A percentile compares a stretch with the other conserved stretches of the same genome.
phyloP scores from a whole-genome alignment of 257 asterid species.

The Petunia axillaris region DNA sequence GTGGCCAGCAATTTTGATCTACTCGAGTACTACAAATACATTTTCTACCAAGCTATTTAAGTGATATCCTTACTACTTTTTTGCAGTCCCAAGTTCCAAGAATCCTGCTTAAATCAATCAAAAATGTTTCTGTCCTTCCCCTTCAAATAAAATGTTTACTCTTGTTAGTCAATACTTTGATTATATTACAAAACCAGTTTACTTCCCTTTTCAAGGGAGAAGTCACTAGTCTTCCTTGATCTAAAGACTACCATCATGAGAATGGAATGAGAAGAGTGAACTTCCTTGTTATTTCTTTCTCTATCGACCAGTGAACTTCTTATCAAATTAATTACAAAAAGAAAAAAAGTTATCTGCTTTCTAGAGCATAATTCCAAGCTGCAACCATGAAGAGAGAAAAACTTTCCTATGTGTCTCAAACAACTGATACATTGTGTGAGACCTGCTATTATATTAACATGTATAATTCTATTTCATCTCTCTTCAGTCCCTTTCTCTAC shows the following conservation, averaged over 20 bases:
- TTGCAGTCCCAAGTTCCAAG: slow-evolving; percentile 3
- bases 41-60: slow-evolving; percentile 15
- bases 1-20: not conserved
- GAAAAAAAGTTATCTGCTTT: not conserved
- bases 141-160: too few relatives aligned
- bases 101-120: not conserved
- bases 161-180: not conserved
- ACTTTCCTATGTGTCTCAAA: too few relatives aligned
- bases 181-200: too few relatives aligned
- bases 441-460: too few relatives aligned
- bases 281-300: not conserved
- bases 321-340: not conserved
- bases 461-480: too few relatives aligned
- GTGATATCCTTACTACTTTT: not conserved
- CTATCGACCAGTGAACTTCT: not conserved
- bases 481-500: too few relatives aligned
- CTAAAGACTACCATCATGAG: not conserved
- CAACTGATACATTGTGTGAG: too few relatives aligned
- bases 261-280: not conserved
- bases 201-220: too few relatives aligned
- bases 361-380: not conserved
- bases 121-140: not conserved
- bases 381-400: not conserved
- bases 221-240: not conserved
- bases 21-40: not conserved